Evolutionary conservation across 2,329 filamentous ascomycete genomes (phyloP).

Genomic region (Elsinoe perseae): DNA sequence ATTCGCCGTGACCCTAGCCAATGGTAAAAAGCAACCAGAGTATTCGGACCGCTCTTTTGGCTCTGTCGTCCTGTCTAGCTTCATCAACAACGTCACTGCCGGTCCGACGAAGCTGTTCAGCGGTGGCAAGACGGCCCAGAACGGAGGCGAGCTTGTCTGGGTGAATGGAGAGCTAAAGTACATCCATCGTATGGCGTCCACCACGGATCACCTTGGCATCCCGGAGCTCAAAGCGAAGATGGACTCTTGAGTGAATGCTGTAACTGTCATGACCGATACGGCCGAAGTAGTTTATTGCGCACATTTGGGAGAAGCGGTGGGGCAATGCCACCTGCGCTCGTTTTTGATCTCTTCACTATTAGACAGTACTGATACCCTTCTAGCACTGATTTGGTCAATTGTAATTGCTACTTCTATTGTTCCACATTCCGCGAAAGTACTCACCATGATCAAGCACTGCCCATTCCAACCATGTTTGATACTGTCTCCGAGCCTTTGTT

Average conservation of each 20-base stretch:
- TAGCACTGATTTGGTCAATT: not conserved
- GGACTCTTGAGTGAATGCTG: slow-evolving; percentile 16
- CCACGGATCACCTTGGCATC: slow-evolving; percentile 30
- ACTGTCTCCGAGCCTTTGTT: not conserved
- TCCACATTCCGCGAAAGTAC: too few species aligned
- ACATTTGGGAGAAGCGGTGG: not conserved
- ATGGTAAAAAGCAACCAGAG: slow-evolving; percentile 24
- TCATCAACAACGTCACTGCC: slow-evolving; percentile 21
- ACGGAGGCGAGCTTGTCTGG: slow-evolving; percentile 35
- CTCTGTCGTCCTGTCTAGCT: slow-evolving; percentile 18
- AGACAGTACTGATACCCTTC: slow-evolving; percentile 6
- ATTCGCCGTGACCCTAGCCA: slow-evolving; percentile 25
- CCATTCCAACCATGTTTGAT: not conserved
- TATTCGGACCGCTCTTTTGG: slow-evolving; percentile 22
- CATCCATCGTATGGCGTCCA: slow-evolving; percentile 31
- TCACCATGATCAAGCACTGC: not conserved
- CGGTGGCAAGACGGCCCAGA: slow-evolving; percentile 24
- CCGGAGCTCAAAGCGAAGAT: slow-evolving; percentile 28
- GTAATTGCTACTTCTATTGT: not conserved
- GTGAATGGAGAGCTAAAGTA: slow-evolving; percentile 28
- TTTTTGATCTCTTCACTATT: not conserved
- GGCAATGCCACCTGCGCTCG: not conserved
- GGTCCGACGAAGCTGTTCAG: slow-evolving; percentile 21
- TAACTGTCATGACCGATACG: not conserved
- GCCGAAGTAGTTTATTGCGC: not conserved